Base-by-base conservation (phyloP, 352 stramenopile species). In the Globisporangium perplexum region DNA sequence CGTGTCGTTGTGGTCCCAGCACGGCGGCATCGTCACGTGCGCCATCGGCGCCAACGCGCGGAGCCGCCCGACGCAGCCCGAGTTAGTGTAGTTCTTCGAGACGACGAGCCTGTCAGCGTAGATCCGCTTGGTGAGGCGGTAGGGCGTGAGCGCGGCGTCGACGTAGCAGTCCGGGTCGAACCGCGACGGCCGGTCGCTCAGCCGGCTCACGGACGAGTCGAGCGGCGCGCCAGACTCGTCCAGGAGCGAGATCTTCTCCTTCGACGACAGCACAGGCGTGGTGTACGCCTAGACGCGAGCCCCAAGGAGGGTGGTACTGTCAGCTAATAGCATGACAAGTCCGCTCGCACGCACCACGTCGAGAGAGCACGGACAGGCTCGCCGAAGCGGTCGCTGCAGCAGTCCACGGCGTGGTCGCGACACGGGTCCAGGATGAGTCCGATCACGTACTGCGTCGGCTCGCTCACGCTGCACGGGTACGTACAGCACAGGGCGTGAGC, bases 351-450 rank as follows among this genome's bases (percentile, higher is more conserved):
- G 5, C 33, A 18, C 12, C 12, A 6, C 33, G 18, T 39, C 15
- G 17, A 3, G 10, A 17, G 18, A 43, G 10, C 22, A 11, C 39
- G 41, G 24, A 85, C 81, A 3, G 85, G 83, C 51, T 92, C 79
- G 35, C 85, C 85, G 43, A 93, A 95, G 11, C 72, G 76, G 60
- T 93, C 79, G 14, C 68, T 69, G 53, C 85, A 95, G 62, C 85
- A 95, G 57, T 90, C 75, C 24, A 60, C 47, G 1, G 60, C 45
- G 11, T 68, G 79, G 35, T 74, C 55, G 4, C 72, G 71, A 46
- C 85, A 95, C n/a, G 85, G 85, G 57, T 95, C 80, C 36, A 95
- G 26, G 36, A 95, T 60, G n/a, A 95, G 55, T 5, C 85, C 83
- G 35, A 95, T 92, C 30, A 77, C 65, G 31, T 87, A 95, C 26